Evolutionary conservation across 106 monocot species (phyloP).

Genomic region (Xerophyta viscosa): DNA sequence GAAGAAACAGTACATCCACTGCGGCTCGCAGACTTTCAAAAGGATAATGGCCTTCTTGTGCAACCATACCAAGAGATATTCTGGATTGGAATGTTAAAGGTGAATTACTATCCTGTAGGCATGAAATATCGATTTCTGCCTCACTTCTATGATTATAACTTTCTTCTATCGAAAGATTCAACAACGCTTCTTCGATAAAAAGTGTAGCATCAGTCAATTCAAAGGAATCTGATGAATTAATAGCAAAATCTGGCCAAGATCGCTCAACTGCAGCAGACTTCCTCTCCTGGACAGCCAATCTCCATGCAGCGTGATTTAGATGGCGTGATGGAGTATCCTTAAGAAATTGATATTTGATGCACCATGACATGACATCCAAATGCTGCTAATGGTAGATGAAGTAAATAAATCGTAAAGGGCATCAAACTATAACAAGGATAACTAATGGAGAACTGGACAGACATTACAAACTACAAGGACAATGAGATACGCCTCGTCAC

Average conservation of each 20-base stretch:
- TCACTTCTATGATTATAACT: conserved; percentile 8
- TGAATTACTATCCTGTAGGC: conserved; percentile 37
- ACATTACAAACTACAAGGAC: too few relatives aligned
- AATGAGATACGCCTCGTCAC: too few relatives aligned
- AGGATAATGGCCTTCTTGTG: conserved; percentile 38
- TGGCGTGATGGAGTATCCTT: conserved; percentile 33
- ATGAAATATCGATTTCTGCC: conserved; percentile 35
- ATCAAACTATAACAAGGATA: too few relatives aligned
- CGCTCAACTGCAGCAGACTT: conserved; percentile 45
- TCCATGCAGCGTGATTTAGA: conserved; percentile 44
- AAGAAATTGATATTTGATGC: conserved; percentile 61
- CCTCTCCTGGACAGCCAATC: conserved; percentile 38
- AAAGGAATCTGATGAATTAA: conserved; percentile 13
- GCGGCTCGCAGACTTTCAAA: conserved; percentile 64
- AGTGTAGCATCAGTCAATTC: conserved; percentile 26
- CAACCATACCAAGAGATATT: conserved; percentile 16
- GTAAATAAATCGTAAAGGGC: neutral
- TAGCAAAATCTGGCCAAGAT: conserved; percentile 48
- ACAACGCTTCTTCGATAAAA: conserved; percentile 87
- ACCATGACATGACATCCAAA: conserved; percentile 86
- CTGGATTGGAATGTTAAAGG: conserved; percentile 19
- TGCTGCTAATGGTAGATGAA: conserved; percentile 56
- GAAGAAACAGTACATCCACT: conserved; percentile 75
- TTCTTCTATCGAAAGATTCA: conserved; percentile 58
- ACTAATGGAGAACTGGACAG: too few relatives aligned